A percentile compares a stretch with the other conserved stretches of the same genome.
These are phyloP conservation scores for Nothophytophthora sp. DNA, from an alignment of 352 stramenopile species.

Conservation along the genomic window DNA sequence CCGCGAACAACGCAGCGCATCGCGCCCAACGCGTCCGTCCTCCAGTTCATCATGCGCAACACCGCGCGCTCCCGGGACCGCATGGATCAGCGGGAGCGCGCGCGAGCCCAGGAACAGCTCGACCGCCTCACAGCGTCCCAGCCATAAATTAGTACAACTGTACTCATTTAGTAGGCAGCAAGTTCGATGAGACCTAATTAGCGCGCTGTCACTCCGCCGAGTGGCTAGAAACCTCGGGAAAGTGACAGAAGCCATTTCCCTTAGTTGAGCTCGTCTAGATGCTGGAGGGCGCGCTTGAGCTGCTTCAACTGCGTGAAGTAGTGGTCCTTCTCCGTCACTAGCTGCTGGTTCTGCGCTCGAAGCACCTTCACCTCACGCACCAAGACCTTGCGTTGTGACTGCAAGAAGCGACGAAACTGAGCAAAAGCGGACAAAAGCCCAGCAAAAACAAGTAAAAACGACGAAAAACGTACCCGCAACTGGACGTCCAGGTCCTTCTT, in stretches of 20 bases:
- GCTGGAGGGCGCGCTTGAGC: constrained; percentile 70
- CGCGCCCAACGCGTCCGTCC: constrained; percentile 18
- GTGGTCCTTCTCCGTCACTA: constrained; percentile 61
- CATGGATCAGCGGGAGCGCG: constrained; percentile 24
- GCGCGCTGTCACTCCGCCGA: no score
- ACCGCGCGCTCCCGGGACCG: constrained; percentile 27
- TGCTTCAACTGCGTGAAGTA: constrained; percentile 81
- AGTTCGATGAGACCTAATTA: no score
- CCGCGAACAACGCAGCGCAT: constrained; percentile 5
- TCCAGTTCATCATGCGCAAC: constrained; percentile 20
- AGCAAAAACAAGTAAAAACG: no score
- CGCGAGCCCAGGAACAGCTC: constrained; percentile 25
- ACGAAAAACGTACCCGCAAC: constrained; percentile 55
- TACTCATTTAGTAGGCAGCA: no score
- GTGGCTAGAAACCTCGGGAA: no score
- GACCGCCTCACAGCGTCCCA: constrained; percentile 8
- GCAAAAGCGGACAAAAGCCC: not conserved
- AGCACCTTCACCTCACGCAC: constrained; percentile 81
- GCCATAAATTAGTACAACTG: no score
- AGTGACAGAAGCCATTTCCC: no score
- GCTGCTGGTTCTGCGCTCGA: constrained; percentile 64
- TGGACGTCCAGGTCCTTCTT: constrained; percentile 77
- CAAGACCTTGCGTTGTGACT: constrained; percentile 79
- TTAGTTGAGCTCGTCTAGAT: constrained; percentile 67
- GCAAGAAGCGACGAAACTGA: not conserved